Evolutionary conservation across 169 alveolate genomes (phyloP).

Genomic region (Toxoplasma gondii): DNA sequence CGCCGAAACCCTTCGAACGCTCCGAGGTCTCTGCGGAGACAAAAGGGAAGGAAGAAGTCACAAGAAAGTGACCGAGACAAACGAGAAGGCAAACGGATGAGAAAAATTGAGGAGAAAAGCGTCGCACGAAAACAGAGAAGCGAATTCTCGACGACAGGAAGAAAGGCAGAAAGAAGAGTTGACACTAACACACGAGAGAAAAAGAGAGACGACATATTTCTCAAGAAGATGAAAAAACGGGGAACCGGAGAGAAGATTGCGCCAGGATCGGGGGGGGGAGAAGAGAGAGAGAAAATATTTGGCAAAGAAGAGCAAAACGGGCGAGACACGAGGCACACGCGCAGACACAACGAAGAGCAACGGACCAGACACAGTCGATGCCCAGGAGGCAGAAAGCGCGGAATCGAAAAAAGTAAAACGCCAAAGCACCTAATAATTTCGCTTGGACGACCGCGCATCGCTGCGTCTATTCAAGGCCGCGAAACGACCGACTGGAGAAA

Average conservation of each 20-base stretch:
- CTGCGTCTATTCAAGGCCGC: too few species aligned
- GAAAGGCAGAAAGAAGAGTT: not conserved
- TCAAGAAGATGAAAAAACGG: not conserved
- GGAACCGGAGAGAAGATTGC: not conserved
- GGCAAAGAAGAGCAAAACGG: not conserved
- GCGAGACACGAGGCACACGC: not conserved
- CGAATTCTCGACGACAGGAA: not conserved
- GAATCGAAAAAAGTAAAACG: not conserved
- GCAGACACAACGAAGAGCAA: not conserved
- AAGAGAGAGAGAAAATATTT: not conserved
- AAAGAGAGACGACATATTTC: not conserved
- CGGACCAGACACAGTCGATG: not conserved
- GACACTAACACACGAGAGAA: not conserved
- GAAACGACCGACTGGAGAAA: not conserved
- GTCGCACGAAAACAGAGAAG: too few species aligned
- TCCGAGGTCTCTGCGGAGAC: not conserved
- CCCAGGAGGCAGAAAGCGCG: not conserved
- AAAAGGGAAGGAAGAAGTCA: too few species aligned
- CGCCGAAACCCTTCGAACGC: not conserved
- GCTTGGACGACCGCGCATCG: too few species aligned
- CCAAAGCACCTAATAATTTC: too few species aligned
- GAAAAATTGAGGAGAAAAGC: not conserved
- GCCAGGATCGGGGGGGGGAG: not conserved
- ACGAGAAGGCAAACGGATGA: not conserved
- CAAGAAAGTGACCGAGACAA: not conserved